Evolutionary conservation across 306 rosid genomes (phyloP).

Genomic region (Chamaecrista fasciculata): DNA sequence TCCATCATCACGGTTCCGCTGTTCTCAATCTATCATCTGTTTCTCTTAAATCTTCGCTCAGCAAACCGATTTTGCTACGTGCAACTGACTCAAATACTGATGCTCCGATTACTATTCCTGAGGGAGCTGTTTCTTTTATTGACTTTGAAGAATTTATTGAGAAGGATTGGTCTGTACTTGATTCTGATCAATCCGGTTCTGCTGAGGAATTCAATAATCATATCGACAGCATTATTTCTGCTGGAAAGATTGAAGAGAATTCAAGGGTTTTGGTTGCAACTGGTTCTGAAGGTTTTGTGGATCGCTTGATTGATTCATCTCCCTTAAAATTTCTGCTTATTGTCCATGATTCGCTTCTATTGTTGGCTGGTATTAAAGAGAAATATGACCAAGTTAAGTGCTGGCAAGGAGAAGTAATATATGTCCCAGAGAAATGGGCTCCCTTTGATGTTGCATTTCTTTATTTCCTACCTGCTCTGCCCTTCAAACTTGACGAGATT

Average conservation of each 20-base stretch:
- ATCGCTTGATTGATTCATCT: constrained; percentile 47
- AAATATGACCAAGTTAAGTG: constrained; percentile 75
- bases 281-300: constrained; percentile 77
- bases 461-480: constrained; percentile 78
- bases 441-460: constrained; percentile 76
- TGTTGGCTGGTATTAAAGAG: constrained; percentile 66
- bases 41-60: constrained; percentile 28
- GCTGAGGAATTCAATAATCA: constrained; percentile 28
- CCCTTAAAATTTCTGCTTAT: constrained; percentile 47
- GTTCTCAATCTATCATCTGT: neutral
- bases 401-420: constrained; percentile 87
- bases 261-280: constrained; percentile 70
- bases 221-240: constrained; percentile 49
- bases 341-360: constrained; percentile 73
- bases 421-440: constrained; percentile 73
- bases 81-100: constrained; percentile 34
- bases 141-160: constrained; percentile 59
- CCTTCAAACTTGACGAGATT: constrained; percentile 54
- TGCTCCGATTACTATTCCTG: constrained; percentile 47
- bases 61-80: constrained; percentile 3
- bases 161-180: constrained; percentile 84
- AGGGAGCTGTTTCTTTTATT: constrained; percentile 49
- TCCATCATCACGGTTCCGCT: neutral
- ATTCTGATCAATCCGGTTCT: constrained; percentile 36
- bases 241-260: constrained; percentile 58